These are phyloP conservation scores for Blastocystis sp. DNA, from an alignment of 352 stramenopile genomes.

Conservation along the genomic window DNA sequence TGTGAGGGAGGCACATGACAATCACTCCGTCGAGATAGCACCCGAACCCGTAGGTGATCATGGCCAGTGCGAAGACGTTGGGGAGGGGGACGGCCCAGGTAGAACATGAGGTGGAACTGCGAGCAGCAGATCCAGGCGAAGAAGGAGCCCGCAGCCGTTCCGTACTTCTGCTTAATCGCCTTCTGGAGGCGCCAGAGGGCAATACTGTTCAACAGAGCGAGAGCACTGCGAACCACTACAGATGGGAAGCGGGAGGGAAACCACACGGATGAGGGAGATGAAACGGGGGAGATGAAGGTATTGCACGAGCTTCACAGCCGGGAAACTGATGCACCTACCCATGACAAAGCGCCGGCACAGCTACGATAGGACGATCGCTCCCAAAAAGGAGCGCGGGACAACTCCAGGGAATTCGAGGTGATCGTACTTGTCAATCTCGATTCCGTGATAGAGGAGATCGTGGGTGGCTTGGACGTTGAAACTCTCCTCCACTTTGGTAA, in stretches of 20 bases:
- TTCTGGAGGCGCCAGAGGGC: constrained; percentile 69
- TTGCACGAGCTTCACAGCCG: constrained; percentile 73
- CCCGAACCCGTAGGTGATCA: constrained; percentile 75
- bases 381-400: constrained; percentile 93
- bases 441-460: constrained; percentile 84
- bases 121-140: constrained; percentile 73
- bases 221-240: constrained; percentile 75
- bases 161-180: constrained; percentile 57
- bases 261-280: constrained; percentile 73
- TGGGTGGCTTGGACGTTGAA: constrained; percentile 96
- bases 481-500: constrained; percentile 91
- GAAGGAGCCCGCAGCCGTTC: constrained; percentile 28
- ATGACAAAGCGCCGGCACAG: constrained; percentile 46
- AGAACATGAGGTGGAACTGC: constrained; percentile 97
- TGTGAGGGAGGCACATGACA: neutral
- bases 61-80: constrained; percentile 90
- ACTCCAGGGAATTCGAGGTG: constrained; percentile 94
- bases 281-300: constrained; percentile 73
- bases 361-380: constrained; percentile 77
- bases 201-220: constrained; percentile 76
- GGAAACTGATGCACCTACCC: constrained; percentile 71
- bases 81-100: constrained; percentile 89
- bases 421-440: constrained; percentile 80
- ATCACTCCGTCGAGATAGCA: constrained; percentile 74
- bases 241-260: neutral